A percentile compares a stretch with the other conserved stretches of the same genome.
phyloP scores from a whole-genome alignment of 805 yeast genomes.

The Wickerhamiella domercqiae region DNA sequence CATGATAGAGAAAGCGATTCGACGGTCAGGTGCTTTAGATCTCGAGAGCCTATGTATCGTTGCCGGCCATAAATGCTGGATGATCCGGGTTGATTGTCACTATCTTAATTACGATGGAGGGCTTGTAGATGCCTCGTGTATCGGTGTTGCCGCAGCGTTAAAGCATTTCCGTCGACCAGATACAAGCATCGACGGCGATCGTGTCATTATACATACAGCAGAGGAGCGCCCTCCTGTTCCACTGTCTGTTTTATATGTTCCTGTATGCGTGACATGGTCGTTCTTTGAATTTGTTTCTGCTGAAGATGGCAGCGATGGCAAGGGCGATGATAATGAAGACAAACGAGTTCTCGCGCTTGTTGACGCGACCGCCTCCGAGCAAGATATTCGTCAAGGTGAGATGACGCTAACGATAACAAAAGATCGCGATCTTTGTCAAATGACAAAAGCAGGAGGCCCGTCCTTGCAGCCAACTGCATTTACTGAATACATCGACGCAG shows the following conservation, averaged over 20 bases:
- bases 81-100: slow-evolving; percentile 76
- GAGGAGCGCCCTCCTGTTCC: slow-evolving; percentile 80
- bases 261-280: slow-evolving; percentile 79
- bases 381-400: slow-evolving; percentile 56
- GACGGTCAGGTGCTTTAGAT: slow-evolving; percentile 83
- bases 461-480: slow-evolving; percentile 60
- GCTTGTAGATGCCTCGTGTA: slow-evolving; percentile 74
- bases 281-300: slow-evolving; percentile 43
- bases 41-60: slow-evolving; percentile 79
- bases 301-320: slow-evolving; percentile 43
- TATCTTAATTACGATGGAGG: slow-evolving; percentile 87
- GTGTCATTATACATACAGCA: slow-evolving; percentile 46
- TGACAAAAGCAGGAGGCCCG: slow-evolving; percentile 79
- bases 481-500: slow-evolving; percentile 52
- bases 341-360: slow-evolving; percentile 20
- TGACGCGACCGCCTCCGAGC: slow-evolving; percentile 71
- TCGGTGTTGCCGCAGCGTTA: slow-evolving; percentile 78
- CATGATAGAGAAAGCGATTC: slow-evolving; percentile 78
- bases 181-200: slow-evolving; percentile 39
- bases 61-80: slow-evolving; percentile 88
- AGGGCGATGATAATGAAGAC: slow-evolving; percentile 34
- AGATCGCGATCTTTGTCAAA: slow-evolving; percentile 80
- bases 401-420: slow-evolving; percentile 78
- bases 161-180: slow-evolving; percentile 77
- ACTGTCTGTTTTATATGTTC: slow-evolving; percentile 71